Base-by-base conservation (phyloP, 257 asterid genomes). In the Oldenlandia corymbosa region DNA sequence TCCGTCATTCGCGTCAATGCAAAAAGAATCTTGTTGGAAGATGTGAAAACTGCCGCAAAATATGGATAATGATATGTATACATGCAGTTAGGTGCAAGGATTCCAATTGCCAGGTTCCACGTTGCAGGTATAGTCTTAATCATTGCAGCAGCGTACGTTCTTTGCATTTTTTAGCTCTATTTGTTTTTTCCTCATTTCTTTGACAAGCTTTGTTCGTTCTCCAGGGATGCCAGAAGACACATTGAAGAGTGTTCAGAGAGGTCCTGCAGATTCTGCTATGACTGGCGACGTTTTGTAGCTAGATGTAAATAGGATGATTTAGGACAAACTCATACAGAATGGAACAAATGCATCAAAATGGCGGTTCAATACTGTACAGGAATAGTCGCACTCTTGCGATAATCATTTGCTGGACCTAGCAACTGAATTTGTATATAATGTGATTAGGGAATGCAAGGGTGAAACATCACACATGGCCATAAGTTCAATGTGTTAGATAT, bases 101-200 rank as follows among this genome's bases (percentile, higher is more conserved):
- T 64, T 39, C 69, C 20, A 56, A 60, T 47, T 86, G 94, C 72
- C 32, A 5, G 17, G 65, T 86, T 32, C 90, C 94, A 14, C 82
- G 83, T 7, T 86, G 94, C 88, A 64, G 12, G 26, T 51, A 54
- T 58, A 23, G 60, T 53, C 23, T 76, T 30, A 58, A 50, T 53
- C 26, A 16, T 23, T 10, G 23, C 36, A 23, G n/a, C n/a, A n/a
- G n/a, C n/a, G n/a, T n/a, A n/a, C n/a, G n/a, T n/a, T n/a, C n/a
- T n/a, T n/a, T n/a, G n/a, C n/a, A n/a, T 7, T 34, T 27, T 71
- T 58, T 43, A 48, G 17, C 30, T 64, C 50, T 67, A 46, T 65
- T 58, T 57, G 7, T 34, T 49, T 45, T 57, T 52, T 23, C 0
- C 26, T 10, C 49, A 30, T 10, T 5, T 42, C 26, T 18, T 20